A percentile compares a stretch with the other conserved stretches of the same genome.
Evolutionary conservation across 129 eudicot genomes (phyloP).

Genomic region (Erigeron canadensis): DNA sequence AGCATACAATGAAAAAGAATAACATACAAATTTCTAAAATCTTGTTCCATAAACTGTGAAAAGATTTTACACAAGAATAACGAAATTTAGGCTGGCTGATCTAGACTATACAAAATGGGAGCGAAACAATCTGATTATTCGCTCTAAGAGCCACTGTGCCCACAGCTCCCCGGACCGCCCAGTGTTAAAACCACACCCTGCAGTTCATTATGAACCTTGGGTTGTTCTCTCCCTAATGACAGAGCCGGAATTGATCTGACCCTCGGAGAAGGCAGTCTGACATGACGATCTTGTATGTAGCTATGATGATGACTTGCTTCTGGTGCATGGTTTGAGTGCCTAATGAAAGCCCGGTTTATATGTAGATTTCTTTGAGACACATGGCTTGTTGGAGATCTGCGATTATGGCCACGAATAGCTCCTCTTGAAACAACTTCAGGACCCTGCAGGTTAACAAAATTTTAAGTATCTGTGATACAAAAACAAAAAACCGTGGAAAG

Average conservation of each 20-base stretch:
- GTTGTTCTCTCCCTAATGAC: conserved; percentile 38
- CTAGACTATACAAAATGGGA: conserved; percentile 30
- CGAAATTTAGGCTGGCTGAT: conserved; percentile 17
- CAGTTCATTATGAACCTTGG: conserved; percentile 52
- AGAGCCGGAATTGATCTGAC: conserved; percentile 25
- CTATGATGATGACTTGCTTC: conserved; percentile 34
- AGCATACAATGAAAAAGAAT: conserved; percentile 22
- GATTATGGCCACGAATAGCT: conserved; percentile 35
- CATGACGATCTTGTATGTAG: conserved; percentile 23
- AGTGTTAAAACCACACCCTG: conserved; percentile 81
- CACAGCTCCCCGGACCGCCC: conserved; percentile 66
- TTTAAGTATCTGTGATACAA: background rate
- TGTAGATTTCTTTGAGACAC: conserved; percentile 35
- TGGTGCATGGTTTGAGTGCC: conserved; percentile 36
- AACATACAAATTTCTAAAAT: conserved; percentile 18
- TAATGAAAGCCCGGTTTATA: conserved; percentile 31
- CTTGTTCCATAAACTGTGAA: conserved; percentile 15
- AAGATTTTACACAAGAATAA: conserved; percentile 30
- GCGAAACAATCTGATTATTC: background rate
- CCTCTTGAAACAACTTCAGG: conserved; percentile 52
- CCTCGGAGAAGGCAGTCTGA: conserved; percentile 40
- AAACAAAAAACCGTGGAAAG: background rate
- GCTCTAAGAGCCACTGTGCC: conserved; percentile 23
- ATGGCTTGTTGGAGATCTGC: conserved; percentile 37
- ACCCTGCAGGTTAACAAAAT: conserved; percentile 43